Base-by-base conservation (phyloP, 768 basidiomycete species). In the Leccinum imitatum region DNA sequence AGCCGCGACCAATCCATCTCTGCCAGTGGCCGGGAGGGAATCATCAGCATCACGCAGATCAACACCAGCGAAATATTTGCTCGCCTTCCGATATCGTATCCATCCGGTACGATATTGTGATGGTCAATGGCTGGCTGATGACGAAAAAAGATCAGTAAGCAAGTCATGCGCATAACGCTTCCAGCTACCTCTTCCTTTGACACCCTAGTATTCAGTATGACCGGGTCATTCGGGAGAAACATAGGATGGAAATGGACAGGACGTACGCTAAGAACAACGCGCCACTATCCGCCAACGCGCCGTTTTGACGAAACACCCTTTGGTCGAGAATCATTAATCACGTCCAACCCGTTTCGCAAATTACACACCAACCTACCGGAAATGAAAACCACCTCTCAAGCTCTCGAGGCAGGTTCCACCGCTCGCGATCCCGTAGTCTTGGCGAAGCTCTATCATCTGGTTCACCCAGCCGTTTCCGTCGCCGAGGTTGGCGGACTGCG, bases 251-350 rank as follows among this genome's bases (percentile, higher is more conserved):
- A 46, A 44, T 19, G 39, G 39, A 39, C 17, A 19, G 9, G 6
- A 70, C 81, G 60, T 65, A 84, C 82, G 82, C 83, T 19, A 85
- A 75, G 73, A 89, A 89, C 21, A 87, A 72, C 2, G 80, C 78
- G 1, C 77, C 76, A 30, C 72, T 80, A 54, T 77, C 53, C 3
- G 87, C 86, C 19, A 30, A 27, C 1, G 80, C 65, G 0, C 86
- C 86, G 61, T 87, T 84, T 71, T 89, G 86, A 30, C 79, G 79
- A 68, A 69, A 87, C 14, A 84, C 76, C 11, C 84, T 66, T 44
- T 19, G 9, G 4, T n/a, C 41, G n/a, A 44, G n/a, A 44, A 44
- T 44, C 41, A 41, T 35, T 14, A 35, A 35, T 14, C 33, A 35
- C 4, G 17, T 4, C 9, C 17, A 44, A 10, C 2, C 14, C n/a